These are phyloP conservation scores for Phytophthora chlamydospora DNA, from an alignment of 352 stramenopile genomes.

Conservation along the genomic window DNA sequence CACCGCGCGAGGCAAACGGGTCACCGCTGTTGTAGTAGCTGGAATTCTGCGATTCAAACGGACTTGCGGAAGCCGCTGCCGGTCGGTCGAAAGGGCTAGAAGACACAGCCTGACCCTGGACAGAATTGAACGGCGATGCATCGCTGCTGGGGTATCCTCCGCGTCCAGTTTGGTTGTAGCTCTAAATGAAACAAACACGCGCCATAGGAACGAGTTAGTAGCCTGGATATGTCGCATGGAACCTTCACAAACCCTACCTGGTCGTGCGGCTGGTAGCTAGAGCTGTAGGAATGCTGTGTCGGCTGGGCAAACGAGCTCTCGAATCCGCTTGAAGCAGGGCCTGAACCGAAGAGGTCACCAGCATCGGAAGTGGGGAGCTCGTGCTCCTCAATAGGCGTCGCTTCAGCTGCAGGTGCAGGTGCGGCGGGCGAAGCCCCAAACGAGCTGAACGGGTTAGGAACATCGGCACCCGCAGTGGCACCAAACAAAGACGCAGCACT, in stretches of 20 bases:
- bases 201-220: conserved; percentile 11
- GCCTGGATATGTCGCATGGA: neutral
- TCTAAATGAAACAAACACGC: conserved; percentile 20
- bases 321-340: conserved; percentile 34
- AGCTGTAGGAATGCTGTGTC: conserved; percentile 28
- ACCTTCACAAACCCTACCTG: conserved; percentile 36
- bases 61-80: conserved; percentile 17
- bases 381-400: conserved; percentile 36
- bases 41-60: conserved; percentile 23
- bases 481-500: conserved; percentile 73
- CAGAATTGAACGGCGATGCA: conserved; percentile 14
- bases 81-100: conserved; percentile 29
- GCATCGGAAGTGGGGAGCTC: conserved; percentile 63
- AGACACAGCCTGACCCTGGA: conserved; percentile 17
- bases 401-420: conserved; percentile 4
- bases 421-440: conserved; percentile 31
- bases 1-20: conserved; percentile 28
- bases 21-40: conserved; percentile 21
- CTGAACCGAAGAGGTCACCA: conserved; percentile 61
- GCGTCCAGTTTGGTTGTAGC: conserved; percentile 23
- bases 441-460: conserved; percentile 62
- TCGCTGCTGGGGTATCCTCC: conserved; percentile 11
- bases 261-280: conserved; percentile 43
- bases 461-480: conserved; percentile 45
- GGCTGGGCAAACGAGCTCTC: conserved; percentile 42